Conservation (phyloP, 1,139 yeast species). For the Yamadazyma diddensiae region DNA sequence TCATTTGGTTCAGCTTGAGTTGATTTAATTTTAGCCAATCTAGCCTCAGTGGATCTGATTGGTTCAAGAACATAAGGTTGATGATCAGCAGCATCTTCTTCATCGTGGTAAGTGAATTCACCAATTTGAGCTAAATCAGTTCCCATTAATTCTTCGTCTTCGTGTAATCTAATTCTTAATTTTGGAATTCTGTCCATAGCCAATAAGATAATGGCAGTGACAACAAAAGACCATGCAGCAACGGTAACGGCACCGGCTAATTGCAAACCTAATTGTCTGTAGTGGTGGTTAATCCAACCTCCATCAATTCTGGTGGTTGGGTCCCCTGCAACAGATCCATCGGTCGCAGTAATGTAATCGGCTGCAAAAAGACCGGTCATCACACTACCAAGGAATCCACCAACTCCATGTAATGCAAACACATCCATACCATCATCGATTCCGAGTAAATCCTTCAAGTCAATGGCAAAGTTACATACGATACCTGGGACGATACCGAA, state of each 20-base stretch:
- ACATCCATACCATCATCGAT: constrained; percentile 97
- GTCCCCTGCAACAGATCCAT: constrained; percentile 55
- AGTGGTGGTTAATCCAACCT: constrained; percentile 95
- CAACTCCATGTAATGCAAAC: constrained; percentile 90
- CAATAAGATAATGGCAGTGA: constrained; percentile 69
- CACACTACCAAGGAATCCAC: constrained; percentile 82
- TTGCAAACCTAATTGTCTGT: constrained; percentile 87
- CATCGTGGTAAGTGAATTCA: constrained; percentile 71
- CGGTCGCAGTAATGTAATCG: constrained; percentile 81
- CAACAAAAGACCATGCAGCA: constrained; percentile 75
- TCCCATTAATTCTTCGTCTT: constrained; percentile 88
- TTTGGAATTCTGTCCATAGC: constrained; percentile 78
- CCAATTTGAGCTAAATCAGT: constrained; percentile 88
- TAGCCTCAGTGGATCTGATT: constrained; percentile 56
- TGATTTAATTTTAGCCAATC: constrained; percentile 32
- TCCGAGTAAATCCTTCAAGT: constrained; percentile 64
- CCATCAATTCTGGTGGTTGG: constrained; percentile 56
- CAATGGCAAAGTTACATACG: constrained; percentile 82
- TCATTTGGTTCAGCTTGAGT: constrained; percentile 14
- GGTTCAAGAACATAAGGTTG: constrained; percentile 71
- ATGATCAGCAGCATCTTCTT: constrained; percentile 20
- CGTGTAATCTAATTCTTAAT: constrained; percentile 78
- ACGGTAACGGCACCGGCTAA: constrained; percentile 79
- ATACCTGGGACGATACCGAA: constrained; percentile 80
- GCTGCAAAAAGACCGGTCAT: constrained; percentile 93